phyloP scores from a whole-genome alignment of 2,329 filamentous ascomycete genomes.

The Whalleya microplaca region DNA sequence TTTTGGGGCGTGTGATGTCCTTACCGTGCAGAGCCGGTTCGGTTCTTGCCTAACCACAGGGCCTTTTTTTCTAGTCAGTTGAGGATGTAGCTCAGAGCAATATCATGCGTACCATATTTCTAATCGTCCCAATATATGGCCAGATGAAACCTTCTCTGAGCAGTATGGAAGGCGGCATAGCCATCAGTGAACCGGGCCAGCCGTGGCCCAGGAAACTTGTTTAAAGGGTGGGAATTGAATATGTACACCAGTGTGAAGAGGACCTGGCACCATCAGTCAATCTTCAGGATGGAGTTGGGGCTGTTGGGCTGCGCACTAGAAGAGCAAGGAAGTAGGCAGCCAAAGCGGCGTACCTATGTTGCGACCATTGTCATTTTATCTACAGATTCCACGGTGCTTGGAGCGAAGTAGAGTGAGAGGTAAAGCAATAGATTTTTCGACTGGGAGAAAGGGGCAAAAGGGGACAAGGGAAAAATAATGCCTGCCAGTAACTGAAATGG shows the following conservation, averaged over 20 bases:
- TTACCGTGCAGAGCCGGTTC: conserved; percentile 13
- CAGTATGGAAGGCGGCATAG: conserved; percentile 13
- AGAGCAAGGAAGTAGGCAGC: background rate
- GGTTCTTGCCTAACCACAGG: conserved; percentile 13
- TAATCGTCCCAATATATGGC: conserved; percentile 9
- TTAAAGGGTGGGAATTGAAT: conserved; percentile 9
- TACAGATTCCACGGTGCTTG: too few relatives aligned
- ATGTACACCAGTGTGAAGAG: conserved; percentile 2
- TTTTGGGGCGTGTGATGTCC: background rate
- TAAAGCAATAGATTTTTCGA: too few relatives aligned
- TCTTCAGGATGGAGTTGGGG: background rate
- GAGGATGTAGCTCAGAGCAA: too few relatives aligned
- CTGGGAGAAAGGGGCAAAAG: too few relatives aligned
- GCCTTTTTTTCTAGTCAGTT: background rate
- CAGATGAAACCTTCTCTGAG: conserved; percentile 3
- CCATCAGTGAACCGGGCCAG: conserved; percentile 12
- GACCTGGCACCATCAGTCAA: background rate
- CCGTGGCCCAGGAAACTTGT: conserved; percentile 11
- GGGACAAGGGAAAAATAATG: too few relatives aligned
- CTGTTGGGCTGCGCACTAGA: background rate
- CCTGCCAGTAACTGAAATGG: too few relatives aligned
- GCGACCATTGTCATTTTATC: background rate
- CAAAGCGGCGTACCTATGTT: background rate
- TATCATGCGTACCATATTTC: conserved; percentile 14
- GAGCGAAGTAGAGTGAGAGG: too few relatives aligned